Conservation (phyloP, 2,329 filamentous ascomycete genomes). For the Pseudogymnoascus sp. region DNA sequence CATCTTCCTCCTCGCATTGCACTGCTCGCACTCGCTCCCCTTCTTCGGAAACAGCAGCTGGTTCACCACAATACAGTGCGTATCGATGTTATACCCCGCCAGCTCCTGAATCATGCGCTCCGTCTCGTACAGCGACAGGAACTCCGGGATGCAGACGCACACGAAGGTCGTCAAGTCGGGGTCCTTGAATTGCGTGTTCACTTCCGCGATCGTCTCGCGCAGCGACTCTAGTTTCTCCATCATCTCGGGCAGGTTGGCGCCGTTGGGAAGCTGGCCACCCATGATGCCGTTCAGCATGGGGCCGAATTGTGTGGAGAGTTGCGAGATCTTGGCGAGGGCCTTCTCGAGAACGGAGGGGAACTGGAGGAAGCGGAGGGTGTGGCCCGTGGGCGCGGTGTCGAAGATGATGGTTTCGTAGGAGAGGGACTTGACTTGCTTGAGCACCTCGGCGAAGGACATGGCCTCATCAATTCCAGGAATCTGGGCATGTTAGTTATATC, state of each 20-base stretch:
- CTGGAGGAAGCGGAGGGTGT: constrained; percentile 96
- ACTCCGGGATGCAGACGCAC: constrained; percentile 97
- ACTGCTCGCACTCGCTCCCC: constrained; percentile 85
- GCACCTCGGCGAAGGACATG: constrained; percentile 98
- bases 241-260: constrained; percentile 87
- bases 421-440: constrained; percentile 98
- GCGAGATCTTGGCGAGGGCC: constrained; percentile 91
- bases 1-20: constrained; percentile 91
- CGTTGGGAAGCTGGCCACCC: constrained; percentile 69
- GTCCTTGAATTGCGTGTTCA: constrained; percentile 98
- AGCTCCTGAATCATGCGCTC: constrained; percentile 99
- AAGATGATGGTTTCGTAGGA: constrained; percentile 99
- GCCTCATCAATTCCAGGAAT: constrained; percentile 98
- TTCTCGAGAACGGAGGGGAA: constrained; percentile 98
- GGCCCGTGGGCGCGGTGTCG: constrained; percentile 94
- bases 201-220: constrained; percentile 86
- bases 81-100: constrained; percentile 87
- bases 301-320: constrained; percentile 88
- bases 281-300: constrained; percentile 92
- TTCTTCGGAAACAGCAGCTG: constrained; percentile 89
- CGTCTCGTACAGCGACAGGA: constrained; percentile 93
- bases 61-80: constrained; percentile 95
- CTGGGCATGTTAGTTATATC: constrained; percentile 38
- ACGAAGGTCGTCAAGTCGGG: constrained; percentile 93
- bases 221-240: constrained; percentile 91